Conservation (phyloP, 352 stramenopile species). For the Globisporangium nagaii region DNA sequence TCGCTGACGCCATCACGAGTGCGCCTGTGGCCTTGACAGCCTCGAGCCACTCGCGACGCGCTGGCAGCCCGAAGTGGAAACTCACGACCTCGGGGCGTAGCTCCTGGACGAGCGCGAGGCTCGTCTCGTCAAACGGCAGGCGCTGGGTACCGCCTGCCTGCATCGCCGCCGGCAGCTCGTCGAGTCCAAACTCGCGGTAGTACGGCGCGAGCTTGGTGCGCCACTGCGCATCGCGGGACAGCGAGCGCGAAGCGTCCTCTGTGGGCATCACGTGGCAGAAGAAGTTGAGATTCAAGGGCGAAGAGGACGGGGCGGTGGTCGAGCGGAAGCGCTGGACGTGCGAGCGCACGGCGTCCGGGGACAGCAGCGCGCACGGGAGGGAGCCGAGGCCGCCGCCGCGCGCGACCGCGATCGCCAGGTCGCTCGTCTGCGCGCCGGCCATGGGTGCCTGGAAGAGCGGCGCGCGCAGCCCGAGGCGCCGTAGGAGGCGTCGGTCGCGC, state of each 20-base stretch:
- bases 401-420: conserved; percentile 30
- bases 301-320: not conserved
- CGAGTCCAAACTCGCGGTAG: not conserved
- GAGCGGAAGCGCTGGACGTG: conserved; percentile 11
- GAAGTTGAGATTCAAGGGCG: conserved; percentile 54
- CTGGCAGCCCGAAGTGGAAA: conserved; percentile 60
- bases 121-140: conserved; percentile 22
- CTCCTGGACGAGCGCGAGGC: conserved; percentile 38
- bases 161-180: not conserved
- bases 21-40: conserved; percentile 13
- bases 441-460: conserved; percentile 51
- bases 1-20: not conserved
- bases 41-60: conserved; percentile 15
- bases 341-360: conserved; percentile 18
- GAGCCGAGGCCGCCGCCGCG: conserved; percentile 42
- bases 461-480: conserved; percentile 14
- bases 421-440: conserved; percentile 33
- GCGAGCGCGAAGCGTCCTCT: too few relatives aligned
- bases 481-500: conserved; percentile 1
- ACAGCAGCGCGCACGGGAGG: conserved; percentile 32
- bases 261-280: conserved; percentile 33
- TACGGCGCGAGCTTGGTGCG: conserved; percentile 20
- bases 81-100: conserved; percentile 44
- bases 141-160: conserved; percentile 7
- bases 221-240: not conserved